Evolutionary conservation across 805 yeast genomes (phyloP).

Genomic region (Wickerhamomyces queroliae): DNA sequence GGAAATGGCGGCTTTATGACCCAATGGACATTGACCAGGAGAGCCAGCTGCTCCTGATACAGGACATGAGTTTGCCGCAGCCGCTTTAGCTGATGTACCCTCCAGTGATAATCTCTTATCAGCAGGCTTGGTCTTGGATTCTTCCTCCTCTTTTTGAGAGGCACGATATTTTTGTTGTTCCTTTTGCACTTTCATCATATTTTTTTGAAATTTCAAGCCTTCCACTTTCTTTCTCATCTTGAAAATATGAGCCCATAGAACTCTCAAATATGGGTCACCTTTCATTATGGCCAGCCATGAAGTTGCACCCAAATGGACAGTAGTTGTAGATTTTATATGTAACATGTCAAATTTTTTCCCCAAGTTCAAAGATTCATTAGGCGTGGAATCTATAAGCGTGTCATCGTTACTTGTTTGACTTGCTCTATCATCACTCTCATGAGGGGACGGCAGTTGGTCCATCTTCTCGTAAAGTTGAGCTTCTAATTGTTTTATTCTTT

Average conservation of each 20-base stretch:
- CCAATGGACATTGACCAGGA: conserved; percentile 22
- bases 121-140: not conserved
- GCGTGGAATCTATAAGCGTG: conserved; percentile 1
- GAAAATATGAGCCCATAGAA: conserved; percentile 46
- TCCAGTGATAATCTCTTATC: no score
- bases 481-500: conserved; percentile 47
- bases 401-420: conserved; percentile 6
- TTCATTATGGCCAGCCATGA: conserved; percentile 57
- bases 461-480: conserved; percentile 15
- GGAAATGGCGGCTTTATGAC: conserved; percentile 11
- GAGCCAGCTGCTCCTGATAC: conserved; percentile 3
- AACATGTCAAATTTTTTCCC: conserved; percentile 39
- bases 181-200: not conserved
- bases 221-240: conserved; percentile 32
- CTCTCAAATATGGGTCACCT: conserved; percentile 50
- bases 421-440: conserved; percentile 2
- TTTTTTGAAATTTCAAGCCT: conserved; percentile 14
- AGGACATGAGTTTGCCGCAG: conserved; percentile 1
- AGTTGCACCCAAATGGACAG: conserved; percentile 43
- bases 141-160: no score
- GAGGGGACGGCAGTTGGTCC: not conserved
- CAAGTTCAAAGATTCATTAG: conserved; percentile 25
- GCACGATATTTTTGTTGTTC: not conserved
- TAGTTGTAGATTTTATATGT: conserved; percentile 36
- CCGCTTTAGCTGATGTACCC: no score